Evolutionary conservation across 108 stramenopile genomes (phyloP).

Genomic region (Aureococcus anophagefferens): DNA sequence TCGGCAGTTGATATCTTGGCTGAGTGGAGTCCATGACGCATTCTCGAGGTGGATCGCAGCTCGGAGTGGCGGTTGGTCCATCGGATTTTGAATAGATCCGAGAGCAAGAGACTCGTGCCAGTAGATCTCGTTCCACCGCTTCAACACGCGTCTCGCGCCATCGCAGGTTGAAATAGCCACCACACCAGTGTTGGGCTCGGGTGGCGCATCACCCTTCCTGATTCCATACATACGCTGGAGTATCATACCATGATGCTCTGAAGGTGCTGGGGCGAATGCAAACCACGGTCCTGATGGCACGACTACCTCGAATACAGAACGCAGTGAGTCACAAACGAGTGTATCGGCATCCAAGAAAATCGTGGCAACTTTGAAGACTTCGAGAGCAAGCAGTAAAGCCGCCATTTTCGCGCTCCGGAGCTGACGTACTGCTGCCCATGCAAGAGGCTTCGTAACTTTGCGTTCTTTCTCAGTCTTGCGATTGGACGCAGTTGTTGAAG

Average conservation of each 20-base stretch:
- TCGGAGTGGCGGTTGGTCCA: background rate
- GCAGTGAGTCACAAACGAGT: background rate
- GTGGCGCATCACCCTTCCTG: background rate
- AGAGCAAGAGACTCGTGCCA: background rate
- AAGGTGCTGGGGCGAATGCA: background rate
- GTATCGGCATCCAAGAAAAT: background rate
- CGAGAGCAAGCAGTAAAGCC: too few species aligned
- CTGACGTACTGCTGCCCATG: too few species aligned
- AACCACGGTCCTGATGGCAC: background rate
- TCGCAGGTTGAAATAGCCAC: background rate
- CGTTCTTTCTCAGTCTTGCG: too few species aligned
- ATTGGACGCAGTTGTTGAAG: too few species aligned
- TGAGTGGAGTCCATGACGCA: background rate
- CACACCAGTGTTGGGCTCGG: background rate
- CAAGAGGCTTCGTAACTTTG: too few species aligned
- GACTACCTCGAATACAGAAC: too few species aligned
- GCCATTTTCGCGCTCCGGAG: too few species aligned
- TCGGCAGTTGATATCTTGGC: background rate
- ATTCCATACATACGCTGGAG: background rate
- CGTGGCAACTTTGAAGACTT: too few species aligned
- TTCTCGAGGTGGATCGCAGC: background rate
- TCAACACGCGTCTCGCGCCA: background rate
- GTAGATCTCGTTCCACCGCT: background rate
- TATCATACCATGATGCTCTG: background rate
- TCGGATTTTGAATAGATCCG: background rate